Evolutionary conservation across 768 basidiomycete genomes (phyloP).

Genomic region (Boletus tomentosulus): DNA sequence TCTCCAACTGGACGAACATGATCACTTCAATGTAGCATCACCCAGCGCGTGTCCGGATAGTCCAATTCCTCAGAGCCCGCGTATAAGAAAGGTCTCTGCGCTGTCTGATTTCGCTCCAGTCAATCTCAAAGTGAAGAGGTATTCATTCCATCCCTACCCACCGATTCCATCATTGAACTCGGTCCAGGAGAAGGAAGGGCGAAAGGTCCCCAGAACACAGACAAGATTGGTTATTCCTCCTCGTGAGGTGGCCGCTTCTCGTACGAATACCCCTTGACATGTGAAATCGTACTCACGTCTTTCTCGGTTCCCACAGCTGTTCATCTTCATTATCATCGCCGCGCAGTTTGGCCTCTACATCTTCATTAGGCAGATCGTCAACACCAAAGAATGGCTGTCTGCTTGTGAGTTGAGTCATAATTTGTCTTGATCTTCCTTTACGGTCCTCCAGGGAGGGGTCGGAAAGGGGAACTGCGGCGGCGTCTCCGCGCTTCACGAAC

Average conservation of each 20-base stretch:
- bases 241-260: slow-evolving; percentile 84
- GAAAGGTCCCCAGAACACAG: slow-evolving; percentile 36
- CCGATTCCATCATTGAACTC: slow-evolving; percentile 1
- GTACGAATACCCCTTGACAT: slow-evolving; percentile 38
- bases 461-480: slow-evolving; percentile 73
- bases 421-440: background rate
- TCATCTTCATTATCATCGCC: slow-evolving; percentile 82
- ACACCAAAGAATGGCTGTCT: slow-evolving; percentile 88
- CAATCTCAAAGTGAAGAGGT: slow-evolving; percentile 80
- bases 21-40: slow-evolving; percentile 20
- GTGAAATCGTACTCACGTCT: slow-evolving; percentile 4
- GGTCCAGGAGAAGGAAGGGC: slow-evolving; percentile 36
- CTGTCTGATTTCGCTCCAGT: slow-evolving; percentile 89
- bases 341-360: slow-evolving; percentile 86
- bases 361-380: slow-evolving; percentile 85
- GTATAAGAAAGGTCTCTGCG: slow-evolving; percentile 77
- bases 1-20: slow-evolving; percentile 54
- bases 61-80: slow-evolving; percentile 32
- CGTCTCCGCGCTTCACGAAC: slow-evolving; percentile 68
- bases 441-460: slow-evolving; percentile 68
- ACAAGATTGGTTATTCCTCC: slow-evolving; percentile 72
- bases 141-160: background rate
- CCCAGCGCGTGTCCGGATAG: slow-evolving; percentile 20
- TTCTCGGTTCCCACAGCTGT: slow-evolving; percentile 42
- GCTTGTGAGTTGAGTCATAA: slow-evolving; percentile 57